A percentile compares a stretch with the other conserved stretches of the same genome.
phyloP scores from a whole-genome alignment of 257 asterid genomes.

The Fraxinus americana region DNA sequence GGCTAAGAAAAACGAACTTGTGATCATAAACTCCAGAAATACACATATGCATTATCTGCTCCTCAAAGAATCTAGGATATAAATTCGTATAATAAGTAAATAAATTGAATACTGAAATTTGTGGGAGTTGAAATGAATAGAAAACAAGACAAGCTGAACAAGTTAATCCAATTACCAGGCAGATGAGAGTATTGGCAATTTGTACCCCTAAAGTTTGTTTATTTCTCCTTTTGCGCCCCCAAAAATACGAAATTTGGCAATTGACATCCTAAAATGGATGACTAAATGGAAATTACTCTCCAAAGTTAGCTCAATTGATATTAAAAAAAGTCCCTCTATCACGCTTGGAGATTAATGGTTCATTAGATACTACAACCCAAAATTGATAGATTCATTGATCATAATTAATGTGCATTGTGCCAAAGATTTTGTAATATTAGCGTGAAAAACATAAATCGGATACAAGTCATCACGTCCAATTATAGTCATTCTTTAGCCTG shows the following conservation, averaged over 20 bases:
- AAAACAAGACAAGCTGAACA: not conserved
- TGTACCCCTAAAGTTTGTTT: not conserved
- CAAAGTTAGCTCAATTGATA: too few species aligned
- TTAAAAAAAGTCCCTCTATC: too few species aligned
- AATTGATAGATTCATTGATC: too few species aligned
- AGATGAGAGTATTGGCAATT: not conserved
- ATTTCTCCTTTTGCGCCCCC: not conserved
- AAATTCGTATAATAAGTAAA: not conserved
- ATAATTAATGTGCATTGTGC: too few species aligned
- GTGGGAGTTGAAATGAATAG: not conserved
- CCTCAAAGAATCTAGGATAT: not conserved
- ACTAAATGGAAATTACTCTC: not conserved
- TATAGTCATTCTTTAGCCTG: too few species aligned
- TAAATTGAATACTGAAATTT: not conserved
- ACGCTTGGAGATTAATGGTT: too few species aligned
- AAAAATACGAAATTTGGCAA: not conserved
- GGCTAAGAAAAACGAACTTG: conserved; percentile 20
- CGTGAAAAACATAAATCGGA: too few species aligned
- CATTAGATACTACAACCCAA: too few species aligned
- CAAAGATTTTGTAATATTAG: too few species aligned
- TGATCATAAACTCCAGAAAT: conserved; percentile 26
- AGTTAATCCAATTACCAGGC: not conserved
- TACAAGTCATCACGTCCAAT: too few species aligned
- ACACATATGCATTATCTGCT: conserved; percentile 29
- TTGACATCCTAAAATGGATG: not conserved